These are phyloP conservation scores for Amanita polypyramis DNA, from an alignment of 768 basidiomycete species.

Conservation along the genomic window DNA sequence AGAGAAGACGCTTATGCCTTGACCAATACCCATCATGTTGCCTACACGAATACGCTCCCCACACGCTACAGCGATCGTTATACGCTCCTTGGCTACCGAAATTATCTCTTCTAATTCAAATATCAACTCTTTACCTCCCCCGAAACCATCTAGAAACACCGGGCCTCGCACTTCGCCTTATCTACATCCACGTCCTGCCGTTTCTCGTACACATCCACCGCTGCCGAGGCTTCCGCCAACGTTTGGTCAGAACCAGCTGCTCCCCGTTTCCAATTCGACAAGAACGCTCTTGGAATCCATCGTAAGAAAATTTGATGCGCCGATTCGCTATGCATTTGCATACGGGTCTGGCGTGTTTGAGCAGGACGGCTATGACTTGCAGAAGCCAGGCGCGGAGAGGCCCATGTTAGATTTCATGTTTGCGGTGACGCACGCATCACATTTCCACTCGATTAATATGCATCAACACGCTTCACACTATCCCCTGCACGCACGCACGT, in stretches of 20 bases:
- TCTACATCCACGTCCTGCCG: slow-evolving; percentile 36
- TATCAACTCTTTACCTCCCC: slow-evolving; percentile 26
- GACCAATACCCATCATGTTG: slow-evolving; percentile 8
- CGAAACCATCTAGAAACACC: slow-evolving; percentile 11
- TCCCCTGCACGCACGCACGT: slow-evolving; percentile 71
- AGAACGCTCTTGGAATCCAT: slow-evolving; percentile 74
- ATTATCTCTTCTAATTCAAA: slow-evolving; percentile 23
- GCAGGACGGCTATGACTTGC: slow-evolving; percentile 65
- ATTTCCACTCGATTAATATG: slow-evolving; percentile 96
- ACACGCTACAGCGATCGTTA: slow-evolving; percentile 11
- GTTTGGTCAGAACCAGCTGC: slow-evolving; percentile 75
- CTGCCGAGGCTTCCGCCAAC: slow-evolving; percentile 53
- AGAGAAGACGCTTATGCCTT: not conserved
- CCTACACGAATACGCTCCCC: slow-evolving; percentile 2
- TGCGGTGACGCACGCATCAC: slow-evolving; percentile 84
- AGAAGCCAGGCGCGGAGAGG: slow-evolving; percentile 17
- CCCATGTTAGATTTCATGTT: slow-evolving; percentile 98
- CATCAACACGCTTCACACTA: slow-evolving; percentile 88
- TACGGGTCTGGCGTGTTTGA: slow-evolving; percentile 96
- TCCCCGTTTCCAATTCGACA: slow-evolving; percentile 71
- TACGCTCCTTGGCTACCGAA: slow-evolving; percentile 36
- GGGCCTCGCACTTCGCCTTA: slow-evolving; percentile 23
- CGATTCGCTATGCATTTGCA: slow-evolving; percentile 94
- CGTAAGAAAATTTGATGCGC: slow-evolving; percentile 73
- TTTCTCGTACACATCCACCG: slow-evolving; percentile 21